phyloP scores from a whole-genome alignment of 1,284 basidiomycete species.

The Ceratobasidium sp. region DNA sequence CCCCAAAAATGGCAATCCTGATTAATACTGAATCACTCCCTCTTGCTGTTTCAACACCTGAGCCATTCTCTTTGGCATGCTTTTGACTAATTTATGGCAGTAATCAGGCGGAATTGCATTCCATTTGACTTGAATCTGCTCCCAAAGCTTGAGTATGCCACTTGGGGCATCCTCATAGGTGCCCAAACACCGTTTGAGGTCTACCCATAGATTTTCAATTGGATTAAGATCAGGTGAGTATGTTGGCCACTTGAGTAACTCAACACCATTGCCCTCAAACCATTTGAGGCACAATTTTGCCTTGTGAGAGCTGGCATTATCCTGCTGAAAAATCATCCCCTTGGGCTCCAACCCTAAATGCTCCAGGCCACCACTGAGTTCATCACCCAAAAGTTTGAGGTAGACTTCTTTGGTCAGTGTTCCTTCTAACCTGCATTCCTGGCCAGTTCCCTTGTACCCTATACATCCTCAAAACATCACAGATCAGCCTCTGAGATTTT shows the following conservation, averaged over 20 bases:
- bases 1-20: too few species aligned
- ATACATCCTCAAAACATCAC: too few species aligned
- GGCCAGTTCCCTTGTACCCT: neutral
- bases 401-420: neutral
- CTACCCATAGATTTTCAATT: slow-evolving; percentile 37
- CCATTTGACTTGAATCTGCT: slow-evolving; percentile 16
- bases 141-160: slow-evolving; percentile 24
- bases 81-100: slow-evolving; percentile 15
- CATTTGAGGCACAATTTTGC: too few species aligned
- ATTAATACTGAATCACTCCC: neutral
- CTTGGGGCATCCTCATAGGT: slow-evolving; percentile 6
- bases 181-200: slow-evolving; percentile 26
- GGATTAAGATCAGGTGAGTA: slow-evolving; percentile 38
- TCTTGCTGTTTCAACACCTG: slow-evolving; percentile 9
- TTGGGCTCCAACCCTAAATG: too few species aligned
- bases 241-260: slow-evolving; percentile 36
- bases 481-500: slow-evolving; percentile 10
- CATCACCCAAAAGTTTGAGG: neutral
- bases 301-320: too few species aligned
- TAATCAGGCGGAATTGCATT: neutral
- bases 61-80: slow-evolving; percentile 32
- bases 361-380: too few species aligned
- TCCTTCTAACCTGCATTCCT: neutral
- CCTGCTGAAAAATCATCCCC: too few species aligned
- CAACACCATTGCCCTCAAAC: slow-evolving; percentile 27